A percentile compares a stretch with the other conserved stretches of the same genome.
phyloP scores from a whole-genome alignment of 2,329 filamentous ascomycete species.

The Aureobasidium sp. region DNA sequence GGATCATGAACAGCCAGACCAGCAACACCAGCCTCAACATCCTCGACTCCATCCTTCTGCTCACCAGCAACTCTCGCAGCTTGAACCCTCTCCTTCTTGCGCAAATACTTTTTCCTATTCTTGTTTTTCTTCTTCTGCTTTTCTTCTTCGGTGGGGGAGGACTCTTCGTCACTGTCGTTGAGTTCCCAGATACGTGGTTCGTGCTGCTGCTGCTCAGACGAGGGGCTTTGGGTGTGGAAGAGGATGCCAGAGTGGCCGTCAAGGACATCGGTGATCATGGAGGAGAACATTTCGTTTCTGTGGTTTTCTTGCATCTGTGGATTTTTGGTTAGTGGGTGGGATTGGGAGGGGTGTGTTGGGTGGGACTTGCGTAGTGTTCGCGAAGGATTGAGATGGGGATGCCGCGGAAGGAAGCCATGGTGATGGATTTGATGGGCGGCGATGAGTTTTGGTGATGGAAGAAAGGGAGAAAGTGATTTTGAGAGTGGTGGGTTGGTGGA shows the following conservation, averaged over 20 bases:
- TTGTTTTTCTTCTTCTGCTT: background rate
- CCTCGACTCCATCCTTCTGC: background rate
- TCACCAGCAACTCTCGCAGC: background rate
- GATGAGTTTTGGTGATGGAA: background rate
- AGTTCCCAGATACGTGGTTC: conserved; percentile 7
- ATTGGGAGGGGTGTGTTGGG: rapidly evolving
- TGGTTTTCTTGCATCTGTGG: background rate
- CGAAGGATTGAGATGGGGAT: background rate
- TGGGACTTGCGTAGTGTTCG: background rate
- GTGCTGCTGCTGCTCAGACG: background rate
- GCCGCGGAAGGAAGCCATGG: background rate
- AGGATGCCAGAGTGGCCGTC: background rate
- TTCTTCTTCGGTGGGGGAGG: background rate
- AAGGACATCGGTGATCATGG: background rate
- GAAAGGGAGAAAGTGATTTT: background rate
- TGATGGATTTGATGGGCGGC: background rate
- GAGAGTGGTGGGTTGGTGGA: background rate
- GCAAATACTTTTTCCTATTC: conserved; percentile 5
- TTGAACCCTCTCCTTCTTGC: background rate
- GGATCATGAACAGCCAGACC: background rate
- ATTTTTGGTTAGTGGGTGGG: background rate
- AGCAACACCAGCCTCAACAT: background rate
- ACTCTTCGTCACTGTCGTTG: conserved; percentile 2
- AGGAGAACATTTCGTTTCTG: background rate
- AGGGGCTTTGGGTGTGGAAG: background rate